These are phyloP conservation scores for Echium plantagineum DNA, from an alignment of 257 asterid species.

Conservation along the genomic window DNA sequence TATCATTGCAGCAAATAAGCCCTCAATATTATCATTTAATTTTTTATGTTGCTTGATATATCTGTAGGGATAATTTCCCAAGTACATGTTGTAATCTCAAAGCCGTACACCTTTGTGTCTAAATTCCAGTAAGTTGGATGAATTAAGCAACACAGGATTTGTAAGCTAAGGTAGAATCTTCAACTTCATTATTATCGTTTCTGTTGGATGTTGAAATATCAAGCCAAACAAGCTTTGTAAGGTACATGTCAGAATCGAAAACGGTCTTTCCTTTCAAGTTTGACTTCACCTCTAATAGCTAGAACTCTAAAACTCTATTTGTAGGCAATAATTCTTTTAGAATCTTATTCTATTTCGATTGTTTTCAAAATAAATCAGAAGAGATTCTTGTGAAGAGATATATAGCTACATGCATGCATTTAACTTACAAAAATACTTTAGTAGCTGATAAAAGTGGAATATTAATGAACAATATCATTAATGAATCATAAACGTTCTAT, in stretches of 20 bases:
- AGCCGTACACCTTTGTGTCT: too few species aligned
- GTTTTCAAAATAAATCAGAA: background rate
- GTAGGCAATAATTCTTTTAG: background rate
- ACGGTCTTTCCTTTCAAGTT: background rate
- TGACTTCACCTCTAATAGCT: background rate
- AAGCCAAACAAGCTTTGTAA: background rate
- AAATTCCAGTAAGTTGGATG: background rate
- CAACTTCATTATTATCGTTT: too few species aligned
- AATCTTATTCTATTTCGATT: background rate
- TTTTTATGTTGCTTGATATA: too few species aligned
- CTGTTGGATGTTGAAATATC: too few species aligned
- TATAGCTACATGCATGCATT: background rate
- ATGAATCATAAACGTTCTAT: too few species aligned
- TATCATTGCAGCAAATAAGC: too few species aligned
- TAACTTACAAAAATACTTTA: too few species aligned
- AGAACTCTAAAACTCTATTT: background rate
- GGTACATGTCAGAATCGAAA: background rate
- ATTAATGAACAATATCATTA: too few species aligned
- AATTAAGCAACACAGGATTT: background rate
- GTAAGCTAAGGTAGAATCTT: background rate
- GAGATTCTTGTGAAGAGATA: background rate
- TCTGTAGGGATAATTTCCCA: too few species aligned
- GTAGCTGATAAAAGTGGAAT: too few species aligned
- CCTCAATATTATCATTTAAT: too few species aligned
- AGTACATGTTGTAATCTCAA: too few species aligned